Conservation (phyloP, 768 basidiomycete species). For the Tylopilus balloui region DNA sequence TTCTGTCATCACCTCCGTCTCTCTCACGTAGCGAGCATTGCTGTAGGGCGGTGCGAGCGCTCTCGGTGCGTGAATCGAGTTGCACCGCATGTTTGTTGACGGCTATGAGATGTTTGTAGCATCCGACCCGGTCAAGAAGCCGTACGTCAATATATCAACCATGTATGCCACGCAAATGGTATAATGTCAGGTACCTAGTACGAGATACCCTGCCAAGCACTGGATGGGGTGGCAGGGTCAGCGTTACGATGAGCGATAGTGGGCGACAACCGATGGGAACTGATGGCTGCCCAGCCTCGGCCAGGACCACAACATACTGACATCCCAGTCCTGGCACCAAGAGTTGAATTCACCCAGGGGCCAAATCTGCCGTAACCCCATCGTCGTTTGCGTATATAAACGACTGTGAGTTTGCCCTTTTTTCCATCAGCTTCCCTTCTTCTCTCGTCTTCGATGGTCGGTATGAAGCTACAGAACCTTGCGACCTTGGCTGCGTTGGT, state of each 20-base stretch:
- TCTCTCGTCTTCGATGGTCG: background rate
- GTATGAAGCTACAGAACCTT: constrained; percentile 1
- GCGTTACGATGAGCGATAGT: too few species aligned
- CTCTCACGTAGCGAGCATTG: background rate
- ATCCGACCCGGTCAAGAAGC: background rate
- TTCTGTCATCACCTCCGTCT: background rate
- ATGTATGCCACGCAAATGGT: background rate
- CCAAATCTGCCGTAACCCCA: background rate
- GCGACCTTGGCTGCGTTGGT: background rate
- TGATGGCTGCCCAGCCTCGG: too few species aligned
- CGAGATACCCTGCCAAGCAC: background rate
- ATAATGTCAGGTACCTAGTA: background rate
- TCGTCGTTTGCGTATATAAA: background rate
- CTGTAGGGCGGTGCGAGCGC: background rate
- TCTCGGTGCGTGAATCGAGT: background rate
- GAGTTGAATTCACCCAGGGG: background rate
- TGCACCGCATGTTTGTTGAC: background rate
- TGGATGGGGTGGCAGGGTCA: background rate
- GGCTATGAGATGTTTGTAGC: too few species aligned
- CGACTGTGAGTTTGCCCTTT: background rate
- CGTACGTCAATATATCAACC: background rate
- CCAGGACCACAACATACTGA: background rate
- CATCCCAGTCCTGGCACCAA: background rate
- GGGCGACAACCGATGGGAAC: background rate
- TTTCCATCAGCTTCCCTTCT: background rate